Base-by-base conservation (phyloP, 2,329 filamentous ascomycete species). In the Penicillium concentricum region DNA sequence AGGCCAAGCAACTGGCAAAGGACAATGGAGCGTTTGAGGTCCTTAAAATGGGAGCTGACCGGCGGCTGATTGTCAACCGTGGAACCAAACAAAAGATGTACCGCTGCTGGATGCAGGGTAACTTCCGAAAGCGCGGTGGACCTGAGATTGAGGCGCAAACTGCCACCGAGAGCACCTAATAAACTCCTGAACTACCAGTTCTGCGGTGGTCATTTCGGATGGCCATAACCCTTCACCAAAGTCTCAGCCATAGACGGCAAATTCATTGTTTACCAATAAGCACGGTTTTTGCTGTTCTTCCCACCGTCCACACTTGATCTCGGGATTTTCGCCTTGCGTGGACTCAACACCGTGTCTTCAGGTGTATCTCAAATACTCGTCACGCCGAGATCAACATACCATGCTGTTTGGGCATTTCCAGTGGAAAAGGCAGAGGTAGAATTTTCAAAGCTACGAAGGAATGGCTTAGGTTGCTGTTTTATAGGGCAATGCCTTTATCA, bases 21-120 rank as follows among this genome's bases (percentile, higher is more conserved):
- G 55, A 66, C 4, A 60, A 69, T 34, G 61, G 67, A 15, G 72
- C 72, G 1, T 91, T 97, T 67, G 84, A 91, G 47, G 78, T 96
- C 45, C 78, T 89, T 54, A 85, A 94, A 45, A 82, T 97, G 35
- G 94, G 88, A 26, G 83, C 93, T 54, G 94, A 99, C 72, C 87
- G 91, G 63, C 86, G 94, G 58, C 82, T 99, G 79, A 82, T 99
- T 54, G 91, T 99, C 54, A 99, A 99, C 73, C 86, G 94, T 62
- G 90, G 92, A 53, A 85, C 88, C 69, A 89, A 92, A 76, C 80
- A 96, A 47, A 99, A 97, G 78, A 99, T 99, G 94, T 97, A 97
- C 76, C 86, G 94, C 59, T 97, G 93, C 79, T 99, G 94, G 71
- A 73, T 79, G 58, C 77, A 79, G 60, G 77, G 74, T 5, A 72